Evolutionary conservation across 345 rosid species (phyloP).

Genomic region (Fremontodendron californicum): DNA sequence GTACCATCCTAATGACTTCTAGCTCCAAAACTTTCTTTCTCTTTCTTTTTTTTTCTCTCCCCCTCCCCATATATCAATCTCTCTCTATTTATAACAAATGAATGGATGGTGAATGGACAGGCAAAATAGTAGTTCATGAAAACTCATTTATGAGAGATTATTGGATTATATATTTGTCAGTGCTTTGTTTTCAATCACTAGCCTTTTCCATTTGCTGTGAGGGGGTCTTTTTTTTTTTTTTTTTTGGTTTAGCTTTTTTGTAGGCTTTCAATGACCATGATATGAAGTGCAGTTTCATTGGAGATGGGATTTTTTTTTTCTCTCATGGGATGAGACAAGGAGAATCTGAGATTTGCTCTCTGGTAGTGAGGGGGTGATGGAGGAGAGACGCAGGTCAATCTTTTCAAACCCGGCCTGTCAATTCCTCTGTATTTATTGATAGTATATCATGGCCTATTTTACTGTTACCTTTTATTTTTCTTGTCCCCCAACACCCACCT

Average conservation of each 20-base stretch:
- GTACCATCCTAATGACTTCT: conserved; percentile 73
- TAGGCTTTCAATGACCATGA: conserved; percentile 37
- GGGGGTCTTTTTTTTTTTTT: neutral
- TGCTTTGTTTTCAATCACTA: conserved; percentile 2
- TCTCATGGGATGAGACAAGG: conserved; percentile 41
- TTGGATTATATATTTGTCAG: conserved; percentile 25
- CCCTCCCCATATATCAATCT: conserved; percentile 5
- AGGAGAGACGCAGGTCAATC: conserved; percentile 53
- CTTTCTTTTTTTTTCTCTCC: neutral
- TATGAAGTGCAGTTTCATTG: conserved; percentile 38
- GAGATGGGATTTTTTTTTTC: conserved; percentile 20
- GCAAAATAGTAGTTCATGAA: conserved; percentile 17
- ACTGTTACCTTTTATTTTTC: conserved; percentile 39
- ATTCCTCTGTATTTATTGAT: conserved; percentile 50
- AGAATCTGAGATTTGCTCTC: conserved; percentile 44
- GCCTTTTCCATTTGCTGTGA: neutral
- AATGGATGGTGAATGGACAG: conserved; percentile 23
- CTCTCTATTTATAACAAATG: conserved; percentile 4
- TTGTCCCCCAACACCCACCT: conserved; percentile 42
- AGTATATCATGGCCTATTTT: conserved; percentile 35
- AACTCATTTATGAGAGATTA: conserved; percentile 22
- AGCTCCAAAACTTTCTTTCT: conserved; percentile 21
- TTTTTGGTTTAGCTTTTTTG: conserved; percentile 30
- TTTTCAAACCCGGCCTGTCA: conserved; percentile 60
- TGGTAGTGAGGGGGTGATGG: conserved; percentile 4